Evolutionary conservation across 192 early-diverging fungal genomes (phyloP).

Genomic region (Glomus cerebriforme): DNA sequence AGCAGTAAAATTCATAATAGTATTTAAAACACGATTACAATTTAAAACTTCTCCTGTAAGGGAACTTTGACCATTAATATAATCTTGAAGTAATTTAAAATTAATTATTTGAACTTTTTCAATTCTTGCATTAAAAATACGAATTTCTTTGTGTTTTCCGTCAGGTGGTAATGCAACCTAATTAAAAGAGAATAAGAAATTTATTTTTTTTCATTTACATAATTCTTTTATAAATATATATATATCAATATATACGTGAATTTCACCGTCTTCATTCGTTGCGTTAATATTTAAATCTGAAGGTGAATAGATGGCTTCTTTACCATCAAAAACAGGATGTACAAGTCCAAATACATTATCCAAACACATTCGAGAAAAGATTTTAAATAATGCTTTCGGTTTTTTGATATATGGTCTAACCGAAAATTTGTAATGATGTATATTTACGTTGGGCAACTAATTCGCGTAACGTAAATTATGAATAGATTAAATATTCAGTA

Average conservation of each 20-base stretch:
- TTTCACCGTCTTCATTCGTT: no score
- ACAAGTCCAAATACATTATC: neutral
- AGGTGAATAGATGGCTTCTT: neutral
- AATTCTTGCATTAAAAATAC: neutral
- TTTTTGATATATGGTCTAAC: neutral
- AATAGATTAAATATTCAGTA: no score
- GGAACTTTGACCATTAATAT: neutral
- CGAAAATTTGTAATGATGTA: neutral
- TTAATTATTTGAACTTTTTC: neutral
- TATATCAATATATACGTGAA: neutral
- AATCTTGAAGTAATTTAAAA: slow-evolving; percentile 1
- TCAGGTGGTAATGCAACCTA: neutral
- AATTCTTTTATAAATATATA: no score
- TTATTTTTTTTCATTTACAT: no score
- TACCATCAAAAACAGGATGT: neutral
- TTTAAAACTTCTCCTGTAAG: neutral
- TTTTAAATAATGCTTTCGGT: neutral
- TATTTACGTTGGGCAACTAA: neutral
- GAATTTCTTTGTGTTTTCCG: neutral
- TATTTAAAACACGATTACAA: neutral
- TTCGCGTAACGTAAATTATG: no score
- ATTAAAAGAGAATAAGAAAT: no score
- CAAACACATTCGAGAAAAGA: neutral
- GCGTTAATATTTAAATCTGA: neutral
- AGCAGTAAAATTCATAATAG: neutral